Evolutionary conservation across 306 rosid species (phyloP), one percentile per base, ranked within the genome.

Genomic region (Quercus cerris): DNA sequence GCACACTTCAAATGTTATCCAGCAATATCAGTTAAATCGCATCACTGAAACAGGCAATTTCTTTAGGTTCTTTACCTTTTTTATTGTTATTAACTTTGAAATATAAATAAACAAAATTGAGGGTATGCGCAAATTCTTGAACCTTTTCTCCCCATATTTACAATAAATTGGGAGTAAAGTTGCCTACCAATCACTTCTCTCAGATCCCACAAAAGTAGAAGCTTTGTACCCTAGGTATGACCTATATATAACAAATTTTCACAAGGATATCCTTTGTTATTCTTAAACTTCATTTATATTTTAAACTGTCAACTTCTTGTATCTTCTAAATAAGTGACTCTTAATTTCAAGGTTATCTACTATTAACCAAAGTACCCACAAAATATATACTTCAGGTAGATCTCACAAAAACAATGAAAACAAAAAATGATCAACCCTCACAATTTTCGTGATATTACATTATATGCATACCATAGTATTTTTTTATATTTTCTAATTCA

Each of bases 1-100:
- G 38, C 0, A 0, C 46, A 38, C 3, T 7, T 38, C 46, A 38
- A 38, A 38, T 2, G 46, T 38, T 20, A 66, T 69, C 23, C 31
- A 81, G 64, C 61, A 69, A 11, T 38, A 38, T 68, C 64, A 25
- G 30, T 64, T 52, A 68, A 19, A 54, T 64, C 20, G 67, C 56
- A 69, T 69, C 61, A 46, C 41, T 68, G 73, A 70, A 82, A 63
- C 49, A 23, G 30, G 64, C 44, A 79, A 56, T 44, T 17, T 56
- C 64, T 51, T 62, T 13, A 22, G 77, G 28, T 69, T 62, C 18
- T 33, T 58, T 38, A 38, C 2, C 44, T 6, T 6, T 6, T 6
- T 8, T 8, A 2, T 7, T 38, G 46, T 38, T 0, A 0, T 38
- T 38, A 8, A 7, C 46, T 38, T 38, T 2, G 46, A 38, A 38